Conservation (phyloP, 495 filamentous ascomycete species). For the Podospora tetraspora region DNA sequence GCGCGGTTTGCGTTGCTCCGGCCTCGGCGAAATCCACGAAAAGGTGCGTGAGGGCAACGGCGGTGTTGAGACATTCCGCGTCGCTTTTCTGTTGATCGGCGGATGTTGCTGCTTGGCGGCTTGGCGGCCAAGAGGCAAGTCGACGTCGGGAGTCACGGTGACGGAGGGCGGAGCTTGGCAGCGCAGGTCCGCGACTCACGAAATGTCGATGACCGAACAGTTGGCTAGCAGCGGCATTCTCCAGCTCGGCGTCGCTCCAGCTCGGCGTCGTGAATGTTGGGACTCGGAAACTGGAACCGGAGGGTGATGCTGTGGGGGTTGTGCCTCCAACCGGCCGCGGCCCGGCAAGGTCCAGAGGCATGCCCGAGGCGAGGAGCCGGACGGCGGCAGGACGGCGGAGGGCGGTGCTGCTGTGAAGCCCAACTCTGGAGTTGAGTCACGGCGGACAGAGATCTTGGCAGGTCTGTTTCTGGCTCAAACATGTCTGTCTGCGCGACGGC, state of each 20-base stretch:
- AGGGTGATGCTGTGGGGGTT: background rate
- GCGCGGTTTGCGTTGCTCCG: background rate
- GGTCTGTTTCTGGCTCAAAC: background rate
- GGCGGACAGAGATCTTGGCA: background rate
- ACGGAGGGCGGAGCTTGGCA: background rate
- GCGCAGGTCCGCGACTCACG: background rate
- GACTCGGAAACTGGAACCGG: background rate
- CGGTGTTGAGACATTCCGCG: background rate
- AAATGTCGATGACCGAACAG: background rate
- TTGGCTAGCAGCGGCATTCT: background rate
- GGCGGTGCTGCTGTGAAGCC: background rate
- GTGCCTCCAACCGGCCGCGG: background rate
- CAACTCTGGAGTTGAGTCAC: background rate
- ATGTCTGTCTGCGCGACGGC: background rate
- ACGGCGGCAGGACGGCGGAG: background rate
- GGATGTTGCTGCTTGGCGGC: background rate
- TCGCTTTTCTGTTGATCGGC: background rate
- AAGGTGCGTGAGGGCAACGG: background rate
- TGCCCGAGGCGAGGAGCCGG: background rate
- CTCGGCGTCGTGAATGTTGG: background rate
- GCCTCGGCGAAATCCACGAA: background rate
- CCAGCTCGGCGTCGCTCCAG: background rate
- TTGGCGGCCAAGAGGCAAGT: background rate
- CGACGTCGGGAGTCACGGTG: background rate
- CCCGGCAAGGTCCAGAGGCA: background rate